Conservation (phyloP, 1,284 basidiomycete genomes). For the Cryptococcus wingfieldii region DNA sequence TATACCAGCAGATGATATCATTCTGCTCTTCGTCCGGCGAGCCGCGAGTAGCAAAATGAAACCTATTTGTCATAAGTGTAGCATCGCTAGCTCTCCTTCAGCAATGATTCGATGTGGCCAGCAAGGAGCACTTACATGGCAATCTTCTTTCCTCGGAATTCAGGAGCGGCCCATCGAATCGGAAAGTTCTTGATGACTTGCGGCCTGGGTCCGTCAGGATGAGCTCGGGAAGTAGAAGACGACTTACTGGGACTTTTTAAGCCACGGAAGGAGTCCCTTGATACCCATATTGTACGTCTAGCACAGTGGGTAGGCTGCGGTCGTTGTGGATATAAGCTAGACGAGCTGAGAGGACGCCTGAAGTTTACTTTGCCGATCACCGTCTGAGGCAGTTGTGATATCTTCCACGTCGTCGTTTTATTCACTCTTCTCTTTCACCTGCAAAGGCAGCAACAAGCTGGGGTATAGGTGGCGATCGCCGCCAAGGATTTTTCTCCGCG, state of each 20-base stretch:
- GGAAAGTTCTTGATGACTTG: conserved; percentile 23
- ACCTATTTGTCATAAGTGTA: conserved; percentile 45
- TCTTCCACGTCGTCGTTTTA: too few relatives aligned
- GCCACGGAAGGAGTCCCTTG: conserved; percentile 36
- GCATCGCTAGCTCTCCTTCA: conserved; percentile 30
- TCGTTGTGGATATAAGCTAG: too few relatives aligned
- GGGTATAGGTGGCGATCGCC: too few relatives aligned
- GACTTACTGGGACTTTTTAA: conserved; percentile 34
- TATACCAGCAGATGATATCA: conserved; percentile 44
- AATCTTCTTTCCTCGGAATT: conserved; percentile 35
- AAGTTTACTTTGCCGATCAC: too few relatives aligned
- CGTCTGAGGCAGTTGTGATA: too few relatives aligned
- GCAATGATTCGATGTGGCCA: background rate
- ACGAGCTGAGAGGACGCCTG: too few relatives aligned
- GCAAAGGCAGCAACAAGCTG: too few relatives aligned
- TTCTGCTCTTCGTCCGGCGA: conserved; percentile 26
- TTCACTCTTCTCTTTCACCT: too few relatives aligned
- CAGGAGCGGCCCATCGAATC: conserved; percentile 32
- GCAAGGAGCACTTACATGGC: conserved; percentile 32
- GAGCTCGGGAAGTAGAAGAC: background rate
- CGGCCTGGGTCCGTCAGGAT: conserved; percentile 22
- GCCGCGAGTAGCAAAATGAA: conserved; percentile 37
- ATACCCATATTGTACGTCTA: conserved; percentile 33
- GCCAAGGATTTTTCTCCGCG: too few relatives aligned
- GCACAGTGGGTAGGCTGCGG: too few relatives aligned